Evolutionary conservation across 495 filamentous ascomycete species (phyloP).

Genomic region (Talaromyces proteolyticus): DNA sequence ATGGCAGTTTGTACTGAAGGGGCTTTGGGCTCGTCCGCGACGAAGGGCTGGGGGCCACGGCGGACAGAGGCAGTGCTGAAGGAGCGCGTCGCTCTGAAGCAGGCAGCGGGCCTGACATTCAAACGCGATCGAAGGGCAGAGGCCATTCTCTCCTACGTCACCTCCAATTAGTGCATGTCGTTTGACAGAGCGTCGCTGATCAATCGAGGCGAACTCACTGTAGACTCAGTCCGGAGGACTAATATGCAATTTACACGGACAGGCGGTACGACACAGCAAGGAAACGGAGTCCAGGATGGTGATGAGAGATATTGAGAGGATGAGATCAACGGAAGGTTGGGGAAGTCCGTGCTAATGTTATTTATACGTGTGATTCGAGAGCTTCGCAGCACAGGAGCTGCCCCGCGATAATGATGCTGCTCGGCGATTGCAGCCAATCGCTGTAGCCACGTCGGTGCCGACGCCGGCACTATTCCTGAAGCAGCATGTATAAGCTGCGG

Average conservation of each 20-base stretch:
- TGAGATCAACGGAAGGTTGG: too few species aligned
- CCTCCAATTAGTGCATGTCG: too few species aligned
- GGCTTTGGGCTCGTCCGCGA: conserved; percentile 67
- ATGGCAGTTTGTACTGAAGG: conserved; percentile 73
- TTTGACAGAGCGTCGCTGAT: too few species aligned
- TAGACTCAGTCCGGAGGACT: too few species aligned
- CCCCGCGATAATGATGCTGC: not conserved
- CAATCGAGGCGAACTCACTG: too few species aligned
- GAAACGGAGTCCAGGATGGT: too few species aligned
- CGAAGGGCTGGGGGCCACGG: conserved; percentile 48
- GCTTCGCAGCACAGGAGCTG: not conserved
- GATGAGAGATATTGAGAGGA: too few species aligned
- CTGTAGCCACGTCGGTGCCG: not conserved
- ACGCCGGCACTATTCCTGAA: not conserved
- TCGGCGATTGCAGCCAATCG: not conserved
- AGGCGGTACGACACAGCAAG: too few species aligned
- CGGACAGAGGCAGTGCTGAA: conserved; percentile 36
- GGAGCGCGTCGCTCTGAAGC: conserved; percentile 29
- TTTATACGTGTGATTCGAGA: not conserved
- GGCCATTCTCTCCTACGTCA: conserved; percentile 23
- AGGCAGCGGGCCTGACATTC: conserved; percentile 31
- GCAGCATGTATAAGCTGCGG: not conserved
- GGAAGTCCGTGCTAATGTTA: too few species aligned
- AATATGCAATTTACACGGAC: too few species aligned
- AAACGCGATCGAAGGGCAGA: conserved; percentile 37